Conservation (phyloP, 495 filamentous ascomycete genomes). For the Xylaria curta region DNA sequence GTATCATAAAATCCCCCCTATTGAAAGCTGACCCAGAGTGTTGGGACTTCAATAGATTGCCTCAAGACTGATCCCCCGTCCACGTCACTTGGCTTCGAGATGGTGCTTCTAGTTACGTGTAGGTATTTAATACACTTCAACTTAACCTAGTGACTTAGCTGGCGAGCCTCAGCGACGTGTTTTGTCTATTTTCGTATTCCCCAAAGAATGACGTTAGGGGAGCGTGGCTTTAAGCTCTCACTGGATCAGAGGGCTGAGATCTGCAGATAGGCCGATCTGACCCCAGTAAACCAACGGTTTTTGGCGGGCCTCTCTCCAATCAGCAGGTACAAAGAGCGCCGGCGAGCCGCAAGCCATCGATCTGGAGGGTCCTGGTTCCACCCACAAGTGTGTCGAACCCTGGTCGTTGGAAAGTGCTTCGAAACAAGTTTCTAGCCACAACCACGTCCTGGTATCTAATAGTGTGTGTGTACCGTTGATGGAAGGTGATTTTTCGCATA, state of each 20-base stretch:
- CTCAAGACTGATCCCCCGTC: background rate
- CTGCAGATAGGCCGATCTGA: background rate
- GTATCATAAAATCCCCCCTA: background rate
- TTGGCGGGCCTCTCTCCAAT: conserved; percentile 15
- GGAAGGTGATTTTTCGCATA: background rate
- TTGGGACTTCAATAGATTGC: background rate
- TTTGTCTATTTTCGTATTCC: background rate
- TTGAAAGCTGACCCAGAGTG: background rate
- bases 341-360: conserved; percentile 27
- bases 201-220: conserved; percentile 24
- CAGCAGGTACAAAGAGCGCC: background rate
- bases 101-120: background rate
- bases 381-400: conserved; percentile 14
- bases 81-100: background rate
- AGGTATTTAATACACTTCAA: background rate
- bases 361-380: conserved; percentile 22
- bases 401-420: conserved; percentile 21
- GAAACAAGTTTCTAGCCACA: conserved; percentile 44
- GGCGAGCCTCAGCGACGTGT: background rate
- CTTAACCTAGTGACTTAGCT: background rate
- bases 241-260: conserved; percentile 2
- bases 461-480: background rate
- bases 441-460: conserved; percentile 1
- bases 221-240: background rate
- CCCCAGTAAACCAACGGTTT: conserved; percentile 19